phyloP scores from a whole-genome alignment of 208 protist species.

The Trypanosoma scelopori region DNA sequence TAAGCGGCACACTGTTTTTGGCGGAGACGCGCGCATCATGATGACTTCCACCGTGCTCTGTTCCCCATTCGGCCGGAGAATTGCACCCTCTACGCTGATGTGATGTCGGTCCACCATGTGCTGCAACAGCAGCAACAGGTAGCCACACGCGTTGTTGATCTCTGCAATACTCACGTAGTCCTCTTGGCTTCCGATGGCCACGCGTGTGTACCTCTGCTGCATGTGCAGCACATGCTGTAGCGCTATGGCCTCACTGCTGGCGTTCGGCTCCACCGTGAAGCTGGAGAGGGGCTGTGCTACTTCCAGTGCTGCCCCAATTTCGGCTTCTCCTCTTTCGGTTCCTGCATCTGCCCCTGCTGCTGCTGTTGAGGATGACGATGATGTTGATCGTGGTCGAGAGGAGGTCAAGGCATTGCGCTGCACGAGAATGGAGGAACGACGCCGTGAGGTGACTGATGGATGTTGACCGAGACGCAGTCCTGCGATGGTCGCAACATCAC shows the following conservation, averaged over 20 bases:
- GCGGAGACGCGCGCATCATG: constrained; percentile 1
- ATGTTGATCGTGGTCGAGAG: not conserved
- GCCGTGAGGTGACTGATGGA: constrained; percentile 16
- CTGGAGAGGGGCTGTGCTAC: not conserved
- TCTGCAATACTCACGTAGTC: constrained; percentile 49
- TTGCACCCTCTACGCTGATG: constrained; percentile 34
- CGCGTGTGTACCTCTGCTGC: constrained; percentile 27
- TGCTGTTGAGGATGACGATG: not conserved
- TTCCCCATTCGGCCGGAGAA: constrained; percentile 53
- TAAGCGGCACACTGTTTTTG: constrained; percentile 10
- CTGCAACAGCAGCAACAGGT: constrained; percentile 48
- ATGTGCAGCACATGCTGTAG: constrained; percentile 6
- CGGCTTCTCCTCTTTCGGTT: too few species aligned
- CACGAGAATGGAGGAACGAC: not conserved
- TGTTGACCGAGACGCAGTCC: constrained; percentile 63
- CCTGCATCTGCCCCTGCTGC: too few species aligned
- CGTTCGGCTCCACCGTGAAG: constrained; percentile 1
- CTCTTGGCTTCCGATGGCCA: constrained; percentile 19
- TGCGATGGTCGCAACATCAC: constrained; percentile 50
- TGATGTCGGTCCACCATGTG: constrained; percentile 43
- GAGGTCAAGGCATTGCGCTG: not conserved
- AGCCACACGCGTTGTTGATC: constrained; percentile 75
- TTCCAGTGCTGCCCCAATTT: not conserved
- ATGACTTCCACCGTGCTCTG: constrained; percentile 44
- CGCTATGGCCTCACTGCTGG: constrained; percentile 6